A percentile compares a stretch with the other conserved stretches of the same genome.
Evolutionary conservation across 768 basidiomycete species (phyloP).

Genomic region (Lentinula boryana): DNA sequence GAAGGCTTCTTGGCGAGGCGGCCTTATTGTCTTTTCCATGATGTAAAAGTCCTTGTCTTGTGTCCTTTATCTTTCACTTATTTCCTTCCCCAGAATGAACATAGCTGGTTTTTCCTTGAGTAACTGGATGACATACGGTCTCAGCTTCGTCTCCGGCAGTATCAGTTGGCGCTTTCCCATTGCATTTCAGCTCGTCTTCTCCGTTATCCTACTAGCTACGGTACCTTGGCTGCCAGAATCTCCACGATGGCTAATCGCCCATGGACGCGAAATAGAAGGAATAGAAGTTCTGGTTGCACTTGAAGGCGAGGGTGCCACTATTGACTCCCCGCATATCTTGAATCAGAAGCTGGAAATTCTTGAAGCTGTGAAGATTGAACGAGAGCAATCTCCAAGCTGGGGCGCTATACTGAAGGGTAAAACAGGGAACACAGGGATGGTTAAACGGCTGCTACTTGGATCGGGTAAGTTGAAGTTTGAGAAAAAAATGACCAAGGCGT

Average conservation of each 20-base stretch:
- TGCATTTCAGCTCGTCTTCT: constrained; percentile 44
- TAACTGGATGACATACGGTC: constrained; percentile 51
- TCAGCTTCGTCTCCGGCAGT: constrained; percentile 37
- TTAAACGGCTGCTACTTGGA: constrained; percentile 35
- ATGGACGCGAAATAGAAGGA: constrained; percentile 35
- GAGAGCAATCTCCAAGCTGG: constrained; percentile 34
- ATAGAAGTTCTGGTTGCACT: constrained; percentile 35
- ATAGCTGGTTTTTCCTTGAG: constrained; percentile 45
- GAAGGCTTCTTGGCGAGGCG: constrained; percentile 41
- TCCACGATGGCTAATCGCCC: constrained; percentile 44
- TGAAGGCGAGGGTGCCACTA: constrained; percentile 29
- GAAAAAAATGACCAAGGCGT: background rate
- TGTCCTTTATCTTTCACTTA: background rate
- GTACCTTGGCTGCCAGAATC: constrained; percentile 45
- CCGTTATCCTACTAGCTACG: constrained; percentile 35
- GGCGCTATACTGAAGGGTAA: constrained; percentile 32
- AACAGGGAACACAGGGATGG: constrained; percentile 40
- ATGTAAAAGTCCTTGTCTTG: constrained; percentile 25
- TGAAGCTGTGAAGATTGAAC: constrained; percentile 38
- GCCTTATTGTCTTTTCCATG: constrained; percentile 43
- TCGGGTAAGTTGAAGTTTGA: constrained; percentile 22
- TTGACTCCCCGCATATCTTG: constrained; percentile 29
- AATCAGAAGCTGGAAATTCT: constrained; percentile 35
- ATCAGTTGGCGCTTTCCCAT: constrained; percentile 46
- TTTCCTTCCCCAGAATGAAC: constrained; percentile 30